These are phyloP conservation scores for Sorghum bicolor DNA, from an alignment of 176 grass and related monocot genomes.

Conservation along the genomic window DNA sequence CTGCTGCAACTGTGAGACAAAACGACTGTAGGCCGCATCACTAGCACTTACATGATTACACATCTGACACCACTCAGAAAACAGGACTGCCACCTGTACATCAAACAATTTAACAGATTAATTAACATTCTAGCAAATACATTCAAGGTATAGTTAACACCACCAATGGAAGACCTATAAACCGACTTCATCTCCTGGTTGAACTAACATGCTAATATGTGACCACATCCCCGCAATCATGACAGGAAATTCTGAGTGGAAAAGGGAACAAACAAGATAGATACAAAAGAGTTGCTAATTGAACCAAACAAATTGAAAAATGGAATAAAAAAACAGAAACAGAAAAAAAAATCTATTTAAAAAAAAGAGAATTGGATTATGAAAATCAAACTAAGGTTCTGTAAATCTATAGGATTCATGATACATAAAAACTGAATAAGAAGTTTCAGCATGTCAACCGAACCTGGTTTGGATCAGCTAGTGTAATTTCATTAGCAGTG, in stretches of 20 bases:
- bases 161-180: background rate
- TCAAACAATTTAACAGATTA: slow-evolving; percentile 17
- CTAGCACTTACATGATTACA: slow-evolving; percentile 60
- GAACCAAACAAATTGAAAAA: background rate
- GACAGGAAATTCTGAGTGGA: background rate
- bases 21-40: slow-evolving; percentile 60
- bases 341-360: slow-evolving; percentile 5
- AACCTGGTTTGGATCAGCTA: slow-evolving; percentile 76
- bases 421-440: slow-evolving; percentile 7
- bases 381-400: background rate
- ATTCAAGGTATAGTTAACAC: background rate
- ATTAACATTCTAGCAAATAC: background rate
- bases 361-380: background rate
- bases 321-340: background rate
- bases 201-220: background rate
- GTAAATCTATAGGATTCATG: background rate
- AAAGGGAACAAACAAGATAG: background rate
- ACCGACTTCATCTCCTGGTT: background rate
- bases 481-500: slow-evolving; percentile 38
- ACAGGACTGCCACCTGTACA: slow-evolving; percentile 53
- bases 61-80: slow-evolving; percentile 74
- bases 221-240: background rate
- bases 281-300: background rate
- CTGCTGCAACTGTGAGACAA: slow-evolving; percentile 68
- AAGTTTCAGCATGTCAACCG: background rate